Evolutionary conservation across 176 grass and related monocot species (phyloP).

Genomic region (Phyllostachys edulis): DNA sequence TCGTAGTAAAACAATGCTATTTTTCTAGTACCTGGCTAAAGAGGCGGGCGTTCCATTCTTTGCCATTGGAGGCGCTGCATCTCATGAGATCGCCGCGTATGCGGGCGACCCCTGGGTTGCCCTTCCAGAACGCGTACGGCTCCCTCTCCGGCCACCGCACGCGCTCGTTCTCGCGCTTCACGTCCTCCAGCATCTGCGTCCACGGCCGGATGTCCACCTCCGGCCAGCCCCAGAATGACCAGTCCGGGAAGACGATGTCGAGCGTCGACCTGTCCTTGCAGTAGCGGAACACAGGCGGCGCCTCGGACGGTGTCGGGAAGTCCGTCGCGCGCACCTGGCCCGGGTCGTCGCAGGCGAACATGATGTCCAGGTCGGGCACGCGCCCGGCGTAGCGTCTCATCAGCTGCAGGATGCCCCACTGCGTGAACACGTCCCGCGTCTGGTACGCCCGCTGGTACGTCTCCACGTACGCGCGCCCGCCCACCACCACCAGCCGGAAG

Average conservation of each 20-base stretch:
- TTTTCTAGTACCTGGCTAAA: conserved; percentile 36
- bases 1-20: background rate
- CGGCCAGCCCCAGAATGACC: conserved; percentile 89
- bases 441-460: conserved; percentile 54
- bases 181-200: conserved; percentile 33
- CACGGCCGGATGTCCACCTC: conserved; percentile 59
- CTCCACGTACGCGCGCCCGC: conserved; percentile 55
- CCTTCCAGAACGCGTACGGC: conserved; percentile 66
- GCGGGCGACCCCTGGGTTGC: background rate
- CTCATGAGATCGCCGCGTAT: conserved; percentile 38
- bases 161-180: conserved; percentile 34
- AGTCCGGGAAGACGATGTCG: conserved; percentile 77
- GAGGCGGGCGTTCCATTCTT: conserved; percentile 57
- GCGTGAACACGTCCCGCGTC: conserved; percentile 61
- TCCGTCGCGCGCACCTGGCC: conserved; percentile 38
- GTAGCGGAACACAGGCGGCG: conserved; percentile 61
- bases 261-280: conserved; percentile 48
- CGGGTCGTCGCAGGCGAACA: conserved; percentile 68
- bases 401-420: conserved; percentile 77
- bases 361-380: conserved; percentile 66
- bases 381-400: conserved; percentile 53
- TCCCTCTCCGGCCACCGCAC: conserved; percentile 42
- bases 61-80: conserved; percentile 41
- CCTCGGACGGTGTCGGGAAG: conserved; percentile 18
- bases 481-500: conserved; percentile 62